phyloP scores from a whole-genome alignment of 257 asterid species.

The Anisodus tanguticus region DNA sequence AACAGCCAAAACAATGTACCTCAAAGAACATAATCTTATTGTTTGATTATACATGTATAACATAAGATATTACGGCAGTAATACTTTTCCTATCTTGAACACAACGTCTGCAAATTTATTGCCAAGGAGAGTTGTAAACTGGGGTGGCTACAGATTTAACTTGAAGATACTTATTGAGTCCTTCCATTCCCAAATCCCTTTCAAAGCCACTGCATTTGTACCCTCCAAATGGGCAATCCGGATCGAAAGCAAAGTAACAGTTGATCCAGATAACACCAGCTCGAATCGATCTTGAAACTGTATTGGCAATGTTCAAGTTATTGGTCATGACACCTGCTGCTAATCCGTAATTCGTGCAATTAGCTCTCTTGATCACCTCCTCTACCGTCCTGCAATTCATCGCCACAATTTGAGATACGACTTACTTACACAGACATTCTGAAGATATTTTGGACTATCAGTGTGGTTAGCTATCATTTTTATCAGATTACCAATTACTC shows the following conservation, averaged over 20 bases:
- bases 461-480: too few species aligned
- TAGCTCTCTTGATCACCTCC: slow-evolving; percentile 83
- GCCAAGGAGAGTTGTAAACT: slow-evolving; percentile 81
- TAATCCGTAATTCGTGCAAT: slow-evolving; percentile 69
- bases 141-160: slow-evolving; percentile 78
- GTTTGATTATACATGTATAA: neutral
- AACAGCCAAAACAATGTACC: neutral
- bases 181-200: slow-evolving; percentile 61
- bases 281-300: slow-evolving; percentile 73
- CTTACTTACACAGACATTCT: too few species aligned
- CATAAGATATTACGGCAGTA: too few species aligned
- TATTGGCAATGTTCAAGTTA: slow-evolving; percentile 75
- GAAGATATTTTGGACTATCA: too few species aligned
- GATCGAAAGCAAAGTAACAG: slow-evolving; percentile 68
- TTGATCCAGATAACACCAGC: slow-evolving; percentile 87
- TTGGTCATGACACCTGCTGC: slow-evolving; percentile 91
- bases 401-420: neutral
- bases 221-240: slow-evolving; percentile 71
- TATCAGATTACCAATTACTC: too few species aligned
- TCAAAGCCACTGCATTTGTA: slow-evolving; percentile 46
- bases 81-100: neutral
- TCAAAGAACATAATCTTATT: neutral
- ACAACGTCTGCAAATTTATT: slow-evolving; percentile 38
- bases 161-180: slow-evolving; percentile 62
- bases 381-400: slow-evolving; percentile 57